Percentiles rank a stretch among this genome's conserved stretches.
Evolutionary conservation across 176 grass and related monocot genomes (phyloP).

Genomic region (Coix lacrymajobi): DNA sequence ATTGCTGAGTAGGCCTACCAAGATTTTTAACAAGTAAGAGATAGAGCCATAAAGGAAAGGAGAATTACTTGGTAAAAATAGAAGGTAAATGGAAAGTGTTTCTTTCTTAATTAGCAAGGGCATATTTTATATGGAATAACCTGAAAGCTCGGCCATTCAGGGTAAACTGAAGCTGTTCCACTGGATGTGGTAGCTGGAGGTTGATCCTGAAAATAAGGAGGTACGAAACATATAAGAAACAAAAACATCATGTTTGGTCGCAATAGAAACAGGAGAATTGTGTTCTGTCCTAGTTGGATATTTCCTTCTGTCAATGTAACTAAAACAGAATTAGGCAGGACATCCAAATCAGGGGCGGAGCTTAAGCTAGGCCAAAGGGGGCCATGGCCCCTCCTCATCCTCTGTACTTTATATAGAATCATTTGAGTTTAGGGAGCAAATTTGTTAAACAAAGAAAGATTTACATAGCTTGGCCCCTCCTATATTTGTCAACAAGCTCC

Average conservation of each 20-base stretch:
- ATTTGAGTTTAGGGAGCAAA: too few species aligned
- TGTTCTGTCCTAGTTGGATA: background rate
- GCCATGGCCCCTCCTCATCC: too few species aligned
- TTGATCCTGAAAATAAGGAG: slow-evolving; percentile 59
- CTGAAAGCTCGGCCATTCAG: slow-evolving; percentile 92
- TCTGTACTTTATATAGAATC: too few species aligned
- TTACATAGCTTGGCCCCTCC: too few species aligned
- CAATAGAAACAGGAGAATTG: background rate
- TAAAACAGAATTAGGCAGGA: slow-evolving; percentile 9
- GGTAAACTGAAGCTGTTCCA: slow-evolving; percentile 49
- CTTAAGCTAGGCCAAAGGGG: too few species aligned
- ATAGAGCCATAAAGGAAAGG: background rate
- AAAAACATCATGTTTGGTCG: background rate
- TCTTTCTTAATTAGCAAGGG: background rate
- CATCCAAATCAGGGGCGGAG: too few species aligned
- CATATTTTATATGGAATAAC: slow-evolving; percentile 29
- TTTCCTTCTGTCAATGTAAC: slow-evolving; percentile 7
- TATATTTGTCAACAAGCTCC: too few species aligned
- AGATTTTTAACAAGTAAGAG: background rate
- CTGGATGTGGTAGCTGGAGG: slow-evolving; percentile 51
- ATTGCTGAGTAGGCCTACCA: slow-evolving; percentile 76
- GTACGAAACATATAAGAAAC: slow-evolving; percentile 2
- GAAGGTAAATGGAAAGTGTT: background rate
- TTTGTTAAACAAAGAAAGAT: too few species aligned
- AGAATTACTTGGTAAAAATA: background rate